Conservation (phyloP, 2,329 filamentous ascomycete genomes). For the Clarireedia paspali region DNA sequence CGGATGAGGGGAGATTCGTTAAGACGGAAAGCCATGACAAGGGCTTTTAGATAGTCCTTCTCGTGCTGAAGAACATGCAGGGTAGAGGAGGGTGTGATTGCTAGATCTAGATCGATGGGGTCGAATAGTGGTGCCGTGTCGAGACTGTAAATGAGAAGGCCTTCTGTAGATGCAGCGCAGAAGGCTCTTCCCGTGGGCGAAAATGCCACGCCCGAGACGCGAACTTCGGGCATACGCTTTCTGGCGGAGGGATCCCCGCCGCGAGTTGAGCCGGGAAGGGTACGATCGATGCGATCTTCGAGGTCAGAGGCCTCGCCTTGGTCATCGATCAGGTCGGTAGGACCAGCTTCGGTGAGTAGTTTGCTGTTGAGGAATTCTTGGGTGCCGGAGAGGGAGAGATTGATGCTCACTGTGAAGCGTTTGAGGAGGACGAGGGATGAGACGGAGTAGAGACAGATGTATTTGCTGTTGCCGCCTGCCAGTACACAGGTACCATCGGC, state of each 20-base stretch:
- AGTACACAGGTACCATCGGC: conserved; percentile 86
- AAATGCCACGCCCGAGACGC: conserved; percentile 78
- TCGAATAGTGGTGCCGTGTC: conserved; percentile 83
- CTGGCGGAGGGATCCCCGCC: conserved; percentile 74
- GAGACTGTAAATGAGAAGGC: conserved; percentile 85
- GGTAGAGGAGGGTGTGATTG: conserved; percentile 82
- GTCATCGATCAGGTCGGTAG: conserved; percentile 76
- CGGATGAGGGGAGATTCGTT: conserved; percentile 79
- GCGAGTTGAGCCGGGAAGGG: conserved; percentile 77
- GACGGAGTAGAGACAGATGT: conserved; percentile 96
- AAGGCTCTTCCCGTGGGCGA: conserved; percentile 84
- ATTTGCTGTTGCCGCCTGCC: conserved; percentile 94
- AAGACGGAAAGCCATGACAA: conserved; percentile 95
- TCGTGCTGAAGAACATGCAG: conserved; percentile 59
- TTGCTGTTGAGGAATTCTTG: conserved; percentile 96
- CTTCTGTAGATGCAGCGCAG: conserved; percentile 91
- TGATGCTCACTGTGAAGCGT: conserved; percentile 92
- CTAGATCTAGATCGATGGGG: conserved; percentile 91
- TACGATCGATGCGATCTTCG: conserved; percentile 72
- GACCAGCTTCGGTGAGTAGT: conserved; percentile 82
- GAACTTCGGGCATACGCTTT: conserved; percentile 70
- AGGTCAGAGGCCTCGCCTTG: conserved; percentile 82
- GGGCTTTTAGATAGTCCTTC: conserved; percentile 78
- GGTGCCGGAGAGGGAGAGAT: conserved; percentile 90
- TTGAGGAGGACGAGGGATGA: conserved; percentile 84